Percentiles rank a stretch among this genome's conserved stretches.
Evolutionary conservation across 139 green algal genomes (phyloP).

Genomic region (Cymbomonas tetramitiformis): DNA sequence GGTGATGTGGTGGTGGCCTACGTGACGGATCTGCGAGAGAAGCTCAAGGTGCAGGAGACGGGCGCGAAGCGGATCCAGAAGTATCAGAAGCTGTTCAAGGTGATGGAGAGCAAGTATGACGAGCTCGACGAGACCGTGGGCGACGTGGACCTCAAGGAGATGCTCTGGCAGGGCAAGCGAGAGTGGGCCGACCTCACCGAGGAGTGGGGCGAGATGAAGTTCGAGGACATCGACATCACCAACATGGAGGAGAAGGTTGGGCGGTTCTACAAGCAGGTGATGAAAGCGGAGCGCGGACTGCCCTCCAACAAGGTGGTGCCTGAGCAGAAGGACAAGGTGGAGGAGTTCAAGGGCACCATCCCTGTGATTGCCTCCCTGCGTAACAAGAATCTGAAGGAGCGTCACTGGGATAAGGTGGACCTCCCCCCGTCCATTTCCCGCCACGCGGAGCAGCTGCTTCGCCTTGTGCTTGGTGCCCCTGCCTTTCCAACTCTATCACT

Average conservation of each 20-base stretch:
- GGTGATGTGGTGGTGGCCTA: conserved; percentile 12
- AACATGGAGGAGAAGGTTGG: conserved; percentile 48
- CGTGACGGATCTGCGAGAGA: conserved; percentile 7
- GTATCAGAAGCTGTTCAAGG: conserved; percentile 56
- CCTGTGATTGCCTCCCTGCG: conserved; percentile 42
- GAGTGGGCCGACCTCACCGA: conserved; percentile 41
- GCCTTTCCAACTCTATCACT: too few species aligned
- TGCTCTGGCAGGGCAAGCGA: conserved; percentile 40
- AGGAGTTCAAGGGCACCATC: conserved; percentile 42
- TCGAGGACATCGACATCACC: conserved; percentile 42
- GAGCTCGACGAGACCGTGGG: conserved; percentile 36
- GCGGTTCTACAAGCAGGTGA: conserved; percentile 37
- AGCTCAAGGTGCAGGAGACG: conserved; percentile 26
- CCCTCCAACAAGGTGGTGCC: conserved; percentile 54
- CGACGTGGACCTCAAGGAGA: conserved; percentile 55
- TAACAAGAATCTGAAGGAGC: conserved; percentile 45
- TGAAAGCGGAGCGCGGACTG: conserved; percentile 52
- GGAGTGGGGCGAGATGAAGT: conserved; percentile 34
- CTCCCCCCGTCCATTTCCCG: too few species aligned
- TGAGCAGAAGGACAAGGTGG: conserved; percentile 37
- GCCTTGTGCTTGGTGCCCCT: too few species aligned
- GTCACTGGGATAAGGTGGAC: conserved; percentile 63
- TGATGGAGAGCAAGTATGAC: conserved; percentile 31
- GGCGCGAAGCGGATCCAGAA: conserved; percentile 44
- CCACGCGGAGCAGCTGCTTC: too few species aligned